Conservation (phyloP, 1,284 basidiomycete species). For the Trametes hirsuta region DNA sequence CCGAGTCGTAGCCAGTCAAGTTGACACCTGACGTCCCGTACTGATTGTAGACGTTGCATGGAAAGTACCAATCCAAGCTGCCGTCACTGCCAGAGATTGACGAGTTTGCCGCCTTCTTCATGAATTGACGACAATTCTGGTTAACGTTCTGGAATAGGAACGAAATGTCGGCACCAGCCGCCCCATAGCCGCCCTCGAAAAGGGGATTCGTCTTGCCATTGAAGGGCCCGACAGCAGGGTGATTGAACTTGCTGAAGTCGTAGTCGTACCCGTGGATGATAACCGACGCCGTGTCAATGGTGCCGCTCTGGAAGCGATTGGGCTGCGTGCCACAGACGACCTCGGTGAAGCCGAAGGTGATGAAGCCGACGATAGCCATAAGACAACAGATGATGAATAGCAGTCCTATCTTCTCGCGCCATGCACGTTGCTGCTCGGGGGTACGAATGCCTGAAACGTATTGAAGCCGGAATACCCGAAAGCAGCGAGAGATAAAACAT, state of each 20-base stretch:
- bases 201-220: conserved; percentile 85
- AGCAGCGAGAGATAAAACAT: conserved; percentile 35
- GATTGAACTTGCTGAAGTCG: conserved; percentile 86
- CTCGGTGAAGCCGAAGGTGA: conserved; percentile 99
- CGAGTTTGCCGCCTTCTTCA: conserved; percentile 73
- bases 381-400: conserved; percentile 77
- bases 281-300: conserved; percentile 80
- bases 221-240: conserved; percentile 75
- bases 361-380: conserved; percentile 95
- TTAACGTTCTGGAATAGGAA: conserved; percentile 96
- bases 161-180: conserved; percentile 86
- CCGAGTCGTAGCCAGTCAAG: conserved; percentile 64
- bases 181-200: conserved; percentile 74
- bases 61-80: conserved; percentile 88
- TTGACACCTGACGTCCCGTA: conserved; percentile 69
- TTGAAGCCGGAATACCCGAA: neutral
- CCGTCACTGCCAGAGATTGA: conserved; percentile 64
- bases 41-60: conserved; percentile 89
- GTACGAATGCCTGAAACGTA: conserved; percentile 74
- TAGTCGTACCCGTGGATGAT: conserved; percentile 95
- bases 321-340: conserved; percentile 88
- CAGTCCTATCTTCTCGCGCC: conserved; percentile 98
- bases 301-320: conserved; percentile 80
- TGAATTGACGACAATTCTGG: conserved; percentile 76
- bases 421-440: conserved; percentile 94